Evolutionary conservation across 2,329 filamentous ascomycete species (phyloP), one percentile per base, ranked within the genome.

Genomic region (Xylariaceae sp.): DNA sequence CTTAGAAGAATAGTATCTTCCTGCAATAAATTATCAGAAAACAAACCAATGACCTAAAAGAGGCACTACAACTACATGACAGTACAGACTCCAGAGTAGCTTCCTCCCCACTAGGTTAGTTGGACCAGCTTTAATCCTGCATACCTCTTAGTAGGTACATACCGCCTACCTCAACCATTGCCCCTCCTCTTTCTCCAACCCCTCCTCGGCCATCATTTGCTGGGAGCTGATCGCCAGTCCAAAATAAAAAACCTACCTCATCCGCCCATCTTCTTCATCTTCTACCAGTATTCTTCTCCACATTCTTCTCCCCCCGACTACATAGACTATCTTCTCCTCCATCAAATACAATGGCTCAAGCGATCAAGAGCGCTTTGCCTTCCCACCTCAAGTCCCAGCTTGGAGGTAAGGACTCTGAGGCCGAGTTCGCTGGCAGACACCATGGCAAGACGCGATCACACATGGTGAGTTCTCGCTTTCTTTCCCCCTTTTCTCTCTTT

Each of bases 361-460:
- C 75, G 58, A 73, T 83, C 60, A 89, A 81, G 75, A 83, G 80
- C 71, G 86, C 88, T 54, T 74, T 96, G 60, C 89, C 91, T 55
- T 77, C 86, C 35, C 92, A 94, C 76, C 79, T 96, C 62, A 92
- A 89, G 79, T 77, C 83, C 52, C 69, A 71, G 48, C 62, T 64
- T 23, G 58, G 55, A 49, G 71, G 60, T 40, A 61, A 60, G 57
- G 75, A 68, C 51, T 69, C 67, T 40, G 72, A 73, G 51, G 62
- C 63, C 53, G 72, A 72, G 54, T 76, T 82, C 55, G 71, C 77
- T 59, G 75, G 76, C 58, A 82, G 83, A 66, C 87, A 88, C 66
- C 86, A 91, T 69, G 86, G 86, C 72, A 91, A 91, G 80, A 86
- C 85, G 58, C 85, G 86, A 68, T 89, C 85, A 50, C 86, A 91